Conservation (phyloP, 441 rosid genomes). For the Kokia cookei region DNA sequence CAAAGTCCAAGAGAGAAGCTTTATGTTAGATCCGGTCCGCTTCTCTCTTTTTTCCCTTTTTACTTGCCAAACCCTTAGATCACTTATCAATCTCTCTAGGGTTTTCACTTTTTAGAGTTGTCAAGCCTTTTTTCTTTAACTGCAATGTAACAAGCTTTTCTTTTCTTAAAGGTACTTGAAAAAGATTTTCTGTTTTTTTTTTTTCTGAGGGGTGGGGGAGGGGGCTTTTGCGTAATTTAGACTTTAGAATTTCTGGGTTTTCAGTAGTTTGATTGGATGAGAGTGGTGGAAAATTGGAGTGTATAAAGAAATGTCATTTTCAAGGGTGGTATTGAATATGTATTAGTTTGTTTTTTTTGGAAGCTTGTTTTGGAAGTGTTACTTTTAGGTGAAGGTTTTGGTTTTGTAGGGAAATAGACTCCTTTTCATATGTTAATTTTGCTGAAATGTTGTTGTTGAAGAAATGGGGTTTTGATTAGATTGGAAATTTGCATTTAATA, state of each 20-base stretch:
- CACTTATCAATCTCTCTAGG: constrained; percentile 8
- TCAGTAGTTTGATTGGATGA: neutral
- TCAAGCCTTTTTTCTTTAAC: neutral
- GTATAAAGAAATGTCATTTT: neutral
- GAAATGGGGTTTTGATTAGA: constrained; percentile 5
- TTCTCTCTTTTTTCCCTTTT: neutral
- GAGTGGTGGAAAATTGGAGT: constrained; percentile 1
- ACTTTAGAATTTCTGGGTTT: constrained; percentile 11
- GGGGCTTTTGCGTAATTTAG: constrained; percentile 10
- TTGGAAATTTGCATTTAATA: constrained; percentile 8
- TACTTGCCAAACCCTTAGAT: constrained; percentile 24
- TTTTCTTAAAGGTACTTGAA: neutral
- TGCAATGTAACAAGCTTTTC: neutral
- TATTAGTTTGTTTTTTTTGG: neutral
- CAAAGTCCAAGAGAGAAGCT: neutral
- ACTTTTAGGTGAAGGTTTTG: neutral
- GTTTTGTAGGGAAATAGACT: constrained; percentile 4
- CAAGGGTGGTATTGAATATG: neutral
- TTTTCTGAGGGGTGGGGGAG: neutral
- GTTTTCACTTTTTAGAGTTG: constrained; percentile 9
- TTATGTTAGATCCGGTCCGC: constrained; percentile 24
- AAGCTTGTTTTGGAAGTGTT: neutral
- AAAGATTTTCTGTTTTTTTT: neutral
- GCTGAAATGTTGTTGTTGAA: neutral
- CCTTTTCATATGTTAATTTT: neutral